Conservation (phyloP, 2,329 filamentous ascomycete species). For the Fusarium dimerum region DNA sequence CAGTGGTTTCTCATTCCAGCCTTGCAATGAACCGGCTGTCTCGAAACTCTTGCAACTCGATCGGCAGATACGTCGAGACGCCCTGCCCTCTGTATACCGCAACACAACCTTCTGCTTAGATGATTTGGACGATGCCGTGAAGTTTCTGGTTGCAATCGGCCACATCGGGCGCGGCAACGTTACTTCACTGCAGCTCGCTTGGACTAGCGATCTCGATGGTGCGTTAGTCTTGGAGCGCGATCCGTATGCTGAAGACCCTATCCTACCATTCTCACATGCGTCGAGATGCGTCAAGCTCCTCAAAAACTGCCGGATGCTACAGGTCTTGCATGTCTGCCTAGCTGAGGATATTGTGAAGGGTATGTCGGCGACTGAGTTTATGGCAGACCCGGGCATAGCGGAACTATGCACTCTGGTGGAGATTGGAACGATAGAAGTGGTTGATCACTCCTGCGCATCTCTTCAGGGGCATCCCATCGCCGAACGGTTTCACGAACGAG, state of each 20-base stretch:
- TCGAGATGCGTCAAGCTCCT: slow-evolving; percentile 7
- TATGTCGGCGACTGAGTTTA: slow-evolving; percentile 1
- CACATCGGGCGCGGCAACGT: slow-evolving; percentile 11
- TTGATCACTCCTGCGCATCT: not conserved
- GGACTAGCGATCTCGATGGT: slow-evolving; percentile 7
- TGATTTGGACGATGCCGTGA: slow-evolving; percentile 6
- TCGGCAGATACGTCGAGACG: slow-evolving; percentile 9
- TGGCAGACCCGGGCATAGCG: slow-evolving; percentile 5
- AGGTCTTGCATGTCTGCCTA: slow-evolving; percentile 1
- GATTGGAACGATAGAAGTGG: not conserved
- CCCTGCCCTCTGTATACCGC: slow-evolving; percentile 10
- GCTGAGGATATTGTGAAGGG: not conserved
- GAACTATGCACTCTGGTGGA: not conserved
- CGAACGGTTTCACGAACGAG: too few relatives aligned
- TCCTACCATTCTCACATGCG: slow-evolving; percentile 4
- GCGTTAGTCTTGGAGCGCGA: not conserved
- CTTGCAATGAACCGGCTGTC: not conserved
- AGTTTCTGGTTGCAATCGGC: slow-evolving; percentile 9
- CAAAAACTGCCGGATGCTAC: slow-evolving; percentile 4
- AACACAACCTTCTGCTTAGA: slow-evolving; percentile 3
- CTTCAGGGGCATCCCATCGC: not conserved
- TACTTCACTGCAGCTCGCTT: slow-evolving; percentile 5
- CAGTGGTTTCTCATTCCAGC: slow-evolving; percentile 4
- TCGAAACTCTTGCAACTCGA: slow-evolving; percentile 2
- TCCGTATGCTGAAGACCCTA: not conserved